Evolutionary conservation across 2,329 filamentous ascomycete species (phyloP).

Genomic region (Aureobasidium melanogenum): DNA sequence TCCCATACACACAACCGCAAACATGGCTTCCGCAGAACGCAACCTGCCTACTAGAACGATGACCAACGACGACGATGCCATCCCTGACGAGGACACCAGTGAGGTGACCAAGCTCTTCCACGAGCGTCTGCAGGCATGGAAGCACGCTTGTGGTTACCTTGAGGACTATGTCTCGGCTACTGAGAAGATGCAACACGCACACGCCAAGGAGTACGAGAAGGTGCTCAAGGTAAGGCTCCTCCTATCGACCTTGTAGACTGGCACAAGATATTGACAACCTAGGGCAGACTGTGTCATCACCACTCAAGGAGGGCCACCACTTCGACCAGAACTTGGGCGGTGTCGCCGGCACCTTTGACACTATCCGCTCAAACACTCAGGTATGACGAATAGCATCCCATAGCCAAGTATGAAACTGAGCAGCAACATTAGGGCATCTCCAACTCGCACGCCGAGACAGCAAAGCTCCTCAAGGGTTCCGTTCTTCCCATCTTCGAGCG

Average conservation of each 20-base stretch:
- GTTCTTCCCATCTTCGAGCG: conserved; percentile 84
- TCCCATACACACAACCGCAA: not conserved
- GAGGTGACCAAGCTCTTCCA: conserved; percentile 55
- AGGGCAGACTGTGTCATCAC: conserved; percentile 66
- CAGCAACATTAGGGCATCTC: conserved; percentile 58
- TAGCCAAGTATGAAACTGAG: conserved; percentile 11
- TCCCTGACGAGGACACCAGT: conserved; percentile 36
- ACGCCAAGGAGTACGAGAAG: conserved; percentile 93
- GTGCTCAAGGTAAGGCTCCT: conserved; percentile 61
- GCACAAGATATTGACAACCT: conserved; percentile 12
- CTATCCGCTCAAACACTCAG: conserved; percentile 79
- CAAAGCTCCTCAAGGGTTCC: conserved; percentile 77
- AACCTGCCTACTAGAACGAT: conserved; percentile 23
- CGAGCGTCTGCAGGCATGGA: conserved; percentile 89
- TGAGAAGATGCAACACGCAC: conserved; percentile 74
- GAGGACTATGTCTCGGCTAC: conserved; percentile 82
- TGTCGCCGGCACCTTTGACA: conserved; percentile 84
- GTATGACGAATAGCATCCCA: not conserved
- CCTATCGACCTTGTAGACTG: not conserved
- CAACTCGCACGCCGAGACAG: conserved; percentile 83
- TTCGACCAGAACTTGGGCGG: conserved; percentile 88
- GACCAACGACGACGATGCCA: conserved; percentile 35
- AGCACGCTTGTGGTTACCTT: conserved; percentile 82
- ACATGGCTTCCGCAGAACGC: not conserved
- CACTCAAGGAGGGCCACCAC: conserved; percentile 81